Percentiles rank a stretch among this genome's conserved stretches.
Conservation (phyloP, 2,329 filamentous ascomycete genomes). For the Fusarium chaquense region DNA sequence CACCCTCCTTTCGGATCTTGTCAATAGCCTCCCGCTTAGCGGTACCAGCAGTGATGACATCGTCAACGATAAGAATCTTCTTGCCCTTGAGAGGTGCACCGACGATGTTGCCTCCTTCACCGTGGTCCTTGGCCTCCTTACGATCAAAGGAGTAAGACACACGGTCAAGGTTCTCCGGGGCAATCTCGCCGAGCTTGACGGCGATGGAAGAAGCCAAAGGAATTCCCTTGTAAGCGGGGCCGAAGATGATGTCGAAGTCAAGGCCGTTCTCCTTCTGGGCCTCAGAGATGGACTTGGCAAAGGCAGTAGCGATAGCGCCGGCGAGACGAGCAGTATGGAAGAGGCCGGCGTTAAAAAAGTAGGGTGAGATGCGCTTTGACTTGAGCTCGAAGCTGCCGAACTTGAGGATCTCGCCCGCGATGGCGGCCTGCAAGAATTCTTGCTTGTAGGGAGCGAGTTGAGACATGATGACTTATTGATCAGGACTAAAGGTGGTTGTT, state of each 20-base stretch:
- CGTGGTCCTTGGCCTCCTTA: conserved; percentile 96
- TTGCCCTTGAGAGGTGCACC: conserved; percentile 87
- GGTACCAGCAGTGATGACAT: conserved; percentile 95
- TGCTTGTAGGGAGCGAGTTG: conserved; percentile 74
- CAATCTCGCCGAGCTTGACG: conserved; percentile 78
- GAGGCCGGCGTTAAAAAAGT: conserved; percentile 97
- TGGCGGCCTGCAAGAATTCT: conserved; percentile 76
- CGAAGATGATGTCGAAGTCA: conserved; percentile 88
- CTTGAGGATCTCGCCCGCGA: conserved; percentile 77
- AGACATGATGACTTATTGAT: conserved; percentile 51
- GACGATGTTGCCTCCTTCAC: conserved; percentile 93
- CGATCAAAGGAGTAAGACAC: conserved; percentile 92
- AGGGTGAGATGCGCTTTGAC: conserved; percentile 89
- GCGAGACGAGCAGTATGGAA: conserved; percentile 87
- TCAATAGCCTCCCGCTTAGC: conserved; percentile 92
- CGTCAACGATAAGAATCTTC: conserved; percentile 90
- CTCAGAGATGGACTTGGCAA: conserved; percentile 74
- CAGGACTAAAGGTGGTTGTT: not conserved
- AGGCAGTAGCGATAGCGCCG: conserved; percentile 82
- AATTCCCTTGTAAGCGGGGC: conserved; percentile 96
- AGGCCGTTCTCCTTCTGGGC: conserved; percentile 58
- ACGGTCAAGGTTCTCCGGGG: conserved; percentile 72
- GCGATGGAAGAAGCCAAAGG: conserved; percentile 84
- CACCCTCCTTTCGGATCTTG: conserved; percentile 88
- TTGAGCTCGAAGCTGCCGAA: conserved; percentile 92